These are phyloP conservation scores for Scolecobasidium constrictum DNA, from an alignment of 2,329 filamentous ascomycete species.

Conservation along the genomic window DNA sequence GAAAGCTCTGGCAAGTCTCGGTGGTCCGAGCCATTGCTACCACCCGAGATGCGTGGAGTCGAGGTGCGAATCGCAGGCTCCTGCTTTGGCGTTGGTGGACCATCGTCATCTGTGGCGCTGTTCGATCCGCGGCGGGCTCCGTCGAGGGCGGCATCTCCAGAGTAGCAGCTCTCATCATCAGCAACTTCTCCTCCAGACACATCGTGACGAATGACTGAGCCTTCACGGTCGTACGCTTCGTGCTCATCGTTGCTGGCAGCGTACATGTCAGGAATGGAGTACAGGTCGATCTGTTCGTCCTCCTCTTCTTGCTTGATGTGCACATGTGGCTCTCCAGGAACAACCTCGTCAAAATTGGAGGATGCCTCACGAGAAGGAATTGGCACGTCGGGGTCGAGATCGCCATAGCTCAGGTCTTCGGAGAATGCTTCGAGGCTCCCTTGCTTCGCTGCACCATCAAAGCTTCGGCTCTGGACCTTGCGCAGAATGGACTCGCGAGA, in stretches of 20 bases:
- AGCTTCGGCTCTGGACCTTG: slow-evolving; percentile 57
- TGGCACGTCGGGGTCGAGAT: slow-evolving; percentile 75
- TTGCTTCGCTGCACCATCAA: slow-evolving; percentile 45
- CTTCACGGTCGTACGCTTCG: slow-evolving; percentile 31
- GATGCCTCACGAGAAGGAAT: slow-evolving; percentile 74
- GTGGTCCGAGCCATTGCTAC: slow-evolving; percentile 13
- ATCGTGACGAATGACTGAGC: slow-evolving; percentile 46
- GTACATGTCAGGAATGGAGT: slow-evolving; percentile 57
- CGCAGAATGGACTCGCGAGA: slow-evolving; percentile 89
- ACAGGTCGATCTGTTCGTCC: slow-evolving; percentile 54
- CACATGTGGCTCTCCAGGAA: slow-evolving; percentile 51
- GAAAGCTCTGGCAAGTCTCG: slow-evolving; percentile 38
- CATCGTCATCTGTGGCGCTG: slow-evolving; percentile 28
- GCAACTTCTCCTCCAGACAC: slow-evolving; percentile 23
- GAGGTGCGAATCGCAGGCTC: slow-evolving; percentile 13
- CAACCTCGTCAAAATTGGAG: slow-evolving; percentile 47
- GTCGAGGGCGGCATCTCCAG: slow-evolving; percentile 26
- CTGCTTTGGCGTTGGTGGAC: slow-evolving; percentile 35
- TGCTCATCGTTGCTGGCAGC: slow-evolving; percentile 30
- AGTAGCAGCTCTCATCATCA: slow-evolving; percentile 47
- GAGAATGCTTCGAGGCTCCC: slow-evolving; percentile 31
- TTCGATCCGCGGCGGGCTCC: slow-evolving; percentile 5
- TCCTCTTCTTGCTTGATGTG: slow-evolving; percentile 55
- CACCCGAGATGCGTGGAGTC: slow-evolving; percentile 14
- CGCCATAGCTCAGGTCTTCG: slow-evolving; percentile 31